A percentile compares a stretch with the other conserved stretches of the same genome.
Evolutionary conservation across 225 moss, liverwort and hornwort genomes (phyloP).

Genomic region (Antitrichia curtipendula): DNA sequence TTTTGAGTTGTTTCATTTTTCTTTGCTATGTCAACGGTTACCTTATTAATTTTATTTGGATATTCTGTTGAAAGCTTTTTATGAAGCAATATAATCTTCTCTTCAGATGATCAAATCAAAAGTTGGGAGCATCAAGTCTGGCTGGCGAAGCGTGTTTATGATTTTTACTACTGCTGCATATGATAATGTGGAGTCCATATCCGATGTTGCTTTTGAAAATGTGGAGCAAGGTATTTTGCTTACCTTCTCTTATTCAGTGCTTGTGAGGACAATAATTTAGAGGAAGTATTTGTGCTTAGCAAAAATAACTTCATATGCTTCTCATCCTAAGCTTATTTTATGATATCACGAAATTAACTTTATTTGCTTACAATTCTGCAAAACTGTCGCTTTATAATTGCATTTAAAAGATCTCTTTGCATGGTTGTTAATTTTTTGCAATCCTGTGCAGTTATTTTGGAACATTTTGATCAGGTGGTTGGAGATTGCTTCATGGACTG

Average conservation of each 20-base stretch:
- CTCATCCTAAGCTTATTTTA: neutral
- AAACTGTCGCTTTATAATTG: neutral
- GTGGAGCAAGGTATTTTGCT: constrained; percentile 75
- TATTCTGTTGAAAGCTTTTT: neutral
- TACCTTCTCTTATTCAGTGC: neutral
- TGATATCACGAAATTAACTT: neutral
- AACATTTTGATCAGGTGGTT: constrained; percentile 99
- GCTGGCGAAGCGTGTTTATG: constrained; percentile 99
- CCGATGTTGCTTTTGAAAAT: constrained; percentile 96
- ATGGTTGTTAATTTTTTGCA: neutral
- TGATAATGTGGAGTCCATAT: constrained; percentile 78
- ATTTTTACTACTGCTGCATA: constrained; percentile 94
- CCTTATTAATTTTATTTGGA: neutral
- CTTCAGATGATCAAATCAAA: constrained; percentile 98
- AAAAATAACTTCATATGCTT: neutral
- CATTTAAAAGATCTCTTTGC: neutral
- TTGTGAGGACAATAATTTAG: neutral
- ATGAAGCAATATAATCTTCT: neutral
- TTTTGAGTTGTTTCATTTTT: neutral
- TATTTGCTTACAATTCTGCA: neutral
- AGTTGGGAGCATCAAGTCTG: constrained; percentile 95
- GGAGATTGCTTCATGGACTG: constrained; percentile 99
- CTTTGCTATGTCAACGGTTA: neutral
- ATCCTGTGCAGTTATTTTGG: constrained; percentile 73
- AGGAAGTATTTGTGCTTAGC: neutral